Percentiles rank a stretch among this genome's conserved stretches.
These are phyloP conservation scores for Arabidopsis suecica DNA, from an alignment of 345 rosid genomes.

Conservation along the genomic window DNA sequence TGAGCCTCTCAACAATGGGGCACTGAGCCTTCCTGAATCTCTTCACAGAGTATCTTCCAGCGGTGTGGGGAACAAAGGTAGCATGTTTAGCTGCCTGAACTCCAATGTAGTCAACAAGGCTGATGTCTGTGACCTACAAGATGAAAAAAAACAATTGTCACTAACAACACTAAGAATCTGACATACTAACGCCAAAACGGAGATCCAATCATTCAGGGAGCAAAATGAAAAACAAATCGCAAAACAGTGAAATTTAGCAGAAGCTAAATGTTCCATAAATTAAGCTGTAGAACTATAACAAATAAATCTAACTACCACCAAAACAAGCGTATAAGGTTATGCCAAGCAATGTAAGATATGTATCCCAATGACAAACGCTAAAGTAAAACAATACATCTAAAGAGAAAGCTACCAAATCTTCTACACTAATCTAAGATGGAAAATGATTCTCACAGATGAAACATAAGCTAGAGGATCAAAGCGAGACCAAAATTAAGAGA, in stretches of 20 bases:
- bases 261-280: not conserved
- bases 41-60: constrained; percentile 84
- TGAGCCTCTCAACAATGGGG: constrained; percentile 83
- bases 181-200: not conserved
- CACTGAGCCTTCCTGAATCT: constrained; percentile 90
- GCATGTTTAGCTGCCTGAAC: constrained; percentile 72
- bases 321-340: not conserved
- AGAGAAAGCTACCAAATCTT: not conserved
- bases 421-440: not conserved
- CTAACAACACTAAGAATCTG: not conserved
- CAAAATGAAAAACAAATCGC: not conserved
- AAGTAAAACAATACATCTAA: not conserved
- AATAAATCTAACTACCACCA: no score
- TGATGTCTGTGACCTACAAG: constrained; percentile 62
- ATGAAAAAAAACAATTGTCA: not conserved
- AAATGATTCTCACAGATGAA: not conserved
- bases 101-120: constrained; percentile 68
- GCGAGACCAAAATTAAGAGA: not conserved
- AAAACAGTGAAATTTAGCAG: not conserved
- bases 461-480: not conserved
- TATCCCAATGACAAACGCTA: not conserved
- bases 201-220: not conserved
- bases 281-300: not conserved
- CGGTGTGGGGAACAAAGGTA: constrained; percentile 77
- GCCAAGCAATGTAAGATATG: not conserved